Evolutionary conservation across 768 basidiomycete genomes (phyloP), one percentile per base, ranked within the genome.

Genomic region (Lactarius sanguifluus): DNA sequence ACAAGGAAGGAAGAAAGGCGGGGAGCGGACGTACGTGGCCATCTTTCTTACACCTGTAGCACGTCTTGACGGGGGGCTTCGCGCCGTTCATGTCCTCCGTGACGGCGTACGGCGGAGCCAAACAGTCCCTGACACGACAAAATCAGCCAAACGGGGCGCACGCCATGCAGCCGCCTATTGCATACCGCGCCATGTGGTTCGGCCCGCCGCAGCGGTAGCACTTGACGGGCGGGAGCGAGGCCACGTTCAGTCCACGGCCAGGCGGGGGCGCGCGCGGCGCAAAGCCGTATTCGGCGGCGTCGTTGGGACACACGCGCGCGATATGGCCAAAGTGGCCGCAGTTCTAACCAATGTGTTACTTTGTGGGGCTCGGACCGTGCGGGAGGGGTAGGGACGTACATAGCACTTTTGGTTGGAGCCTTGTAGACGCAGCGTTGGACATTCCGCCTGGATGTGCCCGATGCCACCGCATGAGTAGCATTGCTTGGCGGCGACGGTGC

Each of bases 401-500:
- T 92, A 94, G 77, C 92, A 94, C 79, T 91, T 93, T 78, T 90
- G 88, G 73, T 81, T 86, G 65, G 79, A 82, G 71, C 83, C 79
- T 70, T 87, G 89, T 36, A 89, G 76, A 74, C 91, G 86, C 75
- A 92, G 77, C 75, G 84, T 93, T 25, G 91, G 91, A 71, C 92
- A 93, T 73, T 94, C 92, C 58, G 91, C 91, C 77, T 90, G 89
- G 71, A 92, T 90, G 75, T 95, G 92, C 67, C 94, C 94, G 70
- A 97, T 86, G 61, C 94, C 95, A 30, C 94, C 92, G 73, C 94
- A 97, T 45, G 89, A 90, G 76, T 95, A 96, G 76, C 94, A 96
- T 77, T 96, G 92, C 78, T 94, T 95, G 36, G 90, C 86, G 59
- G 90, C 84, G 55, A 89, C 89, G 47, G 86, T 89, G 68, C 92